phyloP scores from a whole-genome alignment of 2,329 filamentous ascomycete species.

The Neophaeococcomyces aloes region DNA sequence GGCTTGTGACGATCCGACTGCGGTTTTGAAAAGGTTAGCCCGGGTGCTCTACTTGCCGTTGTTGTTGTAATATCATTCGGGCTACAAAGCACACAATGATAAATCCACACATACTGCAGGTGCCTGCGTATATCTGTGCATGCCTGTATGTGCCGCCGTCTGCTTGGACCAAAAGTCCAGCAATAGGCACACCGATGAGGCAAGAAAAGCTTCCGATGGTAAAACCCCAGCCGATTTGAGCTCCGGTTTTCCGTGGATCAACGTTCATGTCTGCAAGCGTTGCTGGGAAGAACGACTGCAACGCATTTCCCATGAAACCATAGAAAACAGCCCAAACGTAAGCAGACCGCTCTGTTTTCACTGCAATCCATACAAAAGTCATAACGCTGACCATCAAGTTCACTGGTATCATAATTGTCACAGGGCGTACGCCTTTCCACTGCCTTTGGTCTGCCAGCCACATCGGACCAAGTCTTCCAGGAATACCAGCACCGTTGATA shows the following conservation, averaged over 20 bases:
- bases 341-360: conserved; percentile 44
- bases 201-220: conserved; percentile 54
- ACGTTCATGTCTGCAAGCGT: conserved; percentile 58
- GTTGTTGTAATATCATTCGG: conserved; percentile 1
- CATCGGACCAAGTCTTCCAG: conserved; percentile 27
- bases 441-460: conserved; percentile 25
- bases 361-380: conserved; percentile 48
- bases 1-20: no score
- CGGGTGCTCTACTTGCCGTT: background rate
- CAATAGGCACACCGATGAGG: conserved; percentile 57
- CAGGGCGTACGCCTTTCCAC: conserved; percentile 20
- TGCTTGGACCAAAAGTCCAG: conserved; percentile 47
- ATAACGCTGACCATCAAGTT: conserved; percentile 35
- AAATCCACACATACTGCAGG: conserved; percentile 4
- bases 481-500: conserved; percentile 37
- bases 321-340: conserved; percentile 56
- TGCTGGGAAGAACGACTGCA: conserved; percentile 52
- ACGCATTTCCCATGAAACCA: conserved; percentile 59
- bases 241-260: conserved; percentile 58
- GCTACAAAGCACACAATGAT: background rate
- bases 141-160: conserved; percentile 40
- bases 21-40: no score
- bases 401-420: conserved; percentile 28
- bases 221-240: conserved; percentile 55
- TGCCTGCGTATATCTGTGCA: conserved; percentile 7